These are phyloP conservation scores for Anisodus acutangulus DNA, from an alignment of 257 asterid genomes.

Conservation along the genomic window DNA sequence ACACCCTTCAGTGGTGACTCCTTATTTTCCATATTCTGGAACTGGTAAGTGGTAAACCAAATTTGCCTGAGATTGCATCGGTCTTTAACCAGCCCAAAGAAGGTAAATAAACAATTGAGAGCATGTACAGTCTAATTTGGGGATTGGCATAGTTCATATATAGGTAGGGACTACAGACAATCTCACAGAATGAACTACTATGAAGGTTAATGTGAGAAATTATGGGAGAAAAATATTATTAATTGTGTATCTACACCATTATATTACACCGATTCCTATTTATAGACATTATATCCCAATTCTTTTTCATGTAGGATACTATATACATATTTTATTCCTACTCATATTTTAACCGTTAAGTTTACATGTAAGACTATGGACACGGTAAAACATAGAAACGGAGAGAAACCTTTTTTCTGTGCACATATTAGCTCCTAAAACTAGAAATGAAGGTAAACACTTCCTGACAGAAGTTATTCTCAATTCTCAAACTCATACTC, in stretches of 20 bases:
- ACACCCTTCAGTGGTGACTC: not conserved
- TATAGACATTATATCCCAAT: too few relatives aligned
- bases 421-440: slow-evolving; percentile 20
- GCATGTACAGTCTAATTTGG: not conserved
- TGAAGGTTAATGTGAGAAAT: not conserved
- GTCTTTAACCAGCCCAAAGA: not conserved
- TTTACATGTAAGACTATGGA: slow-evolving; percentile 1
- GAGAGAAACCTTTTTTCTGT: not conserved
- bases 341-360: too few relatives aligned
- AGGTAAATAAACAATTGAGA: not conserved
- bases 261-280: too few relatives aligned
- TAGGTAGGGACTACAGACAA: not conserved
- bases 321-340: too few relatives aligned
- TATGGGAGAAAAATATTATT: too few relatives aligned
- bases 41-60: too few relatives aligned
- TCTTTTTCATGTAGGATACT: too few relatives aligned
- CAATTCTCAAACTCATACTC: not conserved
- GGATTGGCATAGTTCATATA: not conserved
- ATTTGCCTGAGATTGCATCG: not conserved
- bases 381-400: not conserved
- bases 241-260: too few relatives aligned
- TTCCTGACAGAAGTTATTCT: not conserved
- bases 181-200: not conserved
- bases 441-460: slow-evolving; percentile 20
- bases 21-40: not conserved